Evolutionary conservation across 352 stramenopile genomes (phyloP), one percentile per base, ranked within the genome.

Genomic region (Chrysophaeum taylorii): DNA sequence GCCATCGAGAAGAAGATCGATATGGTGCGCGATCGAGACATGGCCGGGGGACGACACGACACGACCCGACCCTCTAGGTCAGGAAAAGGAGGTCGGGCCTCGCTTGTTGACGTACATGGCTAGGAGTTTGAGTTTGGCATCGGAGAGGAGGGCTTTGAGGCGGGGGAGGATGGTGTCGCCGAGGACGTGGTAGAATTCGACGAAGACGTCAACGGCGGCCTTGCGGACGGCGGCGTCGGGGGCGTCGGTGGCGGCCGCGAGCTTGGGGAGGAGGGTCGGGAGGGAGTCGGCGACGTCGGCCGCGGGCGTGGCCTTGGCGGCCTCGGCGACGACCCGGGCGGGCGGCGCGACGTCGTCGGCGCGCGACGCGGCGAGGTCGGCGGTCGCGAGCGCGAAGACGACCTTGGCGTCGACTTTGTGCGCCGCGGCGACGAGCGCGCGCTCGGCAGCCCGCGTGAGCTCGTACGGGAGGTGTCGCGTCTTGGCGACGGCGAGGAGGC

Each of bases 121-220:
- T 16, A 66, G 33, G 57, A 66, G 57, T 18, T 45, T 27, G 33
- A 66, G 2, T 5, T 66, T 31, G 57, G 41, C 57, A 2, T 66
- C 33, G 33, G 16, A 36, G 5, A 66, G 7, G 36, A 43, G 36
- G 1, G 18, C 33, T 36, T 66, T 66, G 57, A 66, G 36, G 14
- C 27, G 15, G 12, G 57, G 57, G 33, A 66, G 18, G 57, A 66
- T 15, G 31, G 33, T 36, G 57, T 66, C 57, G 57, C 57, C 57
- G 33, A 66, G 36, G 9, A 36, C 57, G 57, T 29, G 2, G 36
- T 66, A 66, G 33, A 66, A 23, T 23, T 66, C 57, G 33, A 66
- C 57, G 33, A 66, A 9, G 33, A 23, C 57, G 57, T 66, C 57
- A 36, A 66, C 57, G 57, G 57, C 57, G 57, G 57, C 57, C 35